Percentiles rank a stretch among this genome's conserved stretches.
Conservation (phyloP, 1,139 yeast species). For the Candida frijolesensis region DNA sequence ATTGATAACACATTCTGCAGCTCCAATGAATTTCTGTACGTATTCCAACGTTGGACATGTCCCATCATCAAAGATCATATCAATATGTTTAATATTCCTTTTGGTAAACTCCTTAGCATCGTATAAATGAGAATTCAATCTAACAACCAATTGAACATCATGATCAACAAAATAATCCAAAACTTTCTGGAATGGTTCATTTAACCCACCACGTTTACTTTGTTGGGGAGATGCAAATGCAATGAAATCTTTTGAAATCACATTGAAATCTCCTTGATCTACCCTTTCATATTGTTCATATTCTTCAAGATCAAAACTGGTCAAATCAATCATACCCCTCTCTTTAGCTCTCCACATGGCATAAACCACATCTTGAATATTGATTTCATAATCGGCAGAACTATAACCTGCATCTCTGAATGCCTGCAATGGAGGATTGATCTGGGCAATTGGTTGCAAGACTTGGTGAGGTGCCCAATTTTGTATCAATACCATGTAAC, state of each 20-base stretch:
- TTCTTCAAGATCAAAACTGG: slow-evolving; percentile 87
- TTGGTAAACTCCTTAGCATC: slow-evolving; percentile 82
- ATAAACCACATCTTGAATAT: slow-evolving; percentile 92
- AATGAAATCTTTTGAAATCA: slow-evolving; percentile 87
- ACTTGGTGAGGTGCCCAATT: slow-evolving; percentile 99
- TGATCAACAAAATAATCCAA: slow-evolving; percentile 70
- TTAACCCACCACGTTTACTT: slow-evolving; percentile 50
- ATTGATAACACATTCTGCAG: slow-evolving; percentile 83
- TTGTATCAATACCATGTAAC: slow-evolving; percentile 93
- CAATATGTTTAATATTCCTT: slow-evolving; percentile 84
- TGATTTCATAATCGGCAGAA: slow-evolving; percentile 87
- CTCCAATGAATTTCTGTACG: slow-evolving; percentile 91
- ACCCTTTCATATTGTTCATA: slow-evolving; percentile 94
- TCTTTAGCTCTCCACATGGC: slow-evolving; percentile 99
- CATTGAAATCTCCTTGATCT: slow-evolving; percentile 95
- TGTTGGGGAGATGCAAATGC: slow-evolving; percentile 98
- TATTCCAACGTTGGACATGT: slow-evolving; percentile 95
- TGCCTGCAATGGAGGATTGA: slow-evolving; percentile 91
- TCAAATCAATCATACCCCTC: slow-evolving; percentile 81
- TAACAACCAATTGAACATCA: slow-evolving; percentile 84
- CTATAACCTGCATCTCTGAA: slow-evolving; percentile 98
- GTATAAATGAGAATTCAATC: slow-evolving; percentile 89
- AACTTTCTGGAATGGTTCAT: slow-evolving; percentile 79
- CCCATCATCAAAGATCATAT: slow-evolving; percentile 96
- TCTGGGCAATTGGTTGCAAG: slow-evolving; percentile 88